Evolutionary conservation across 2,329 filamentous ascomycete species (phyloP), one percentile per base, ranked within the genome.

Genomic region (Penicillium sp.): DNA sequence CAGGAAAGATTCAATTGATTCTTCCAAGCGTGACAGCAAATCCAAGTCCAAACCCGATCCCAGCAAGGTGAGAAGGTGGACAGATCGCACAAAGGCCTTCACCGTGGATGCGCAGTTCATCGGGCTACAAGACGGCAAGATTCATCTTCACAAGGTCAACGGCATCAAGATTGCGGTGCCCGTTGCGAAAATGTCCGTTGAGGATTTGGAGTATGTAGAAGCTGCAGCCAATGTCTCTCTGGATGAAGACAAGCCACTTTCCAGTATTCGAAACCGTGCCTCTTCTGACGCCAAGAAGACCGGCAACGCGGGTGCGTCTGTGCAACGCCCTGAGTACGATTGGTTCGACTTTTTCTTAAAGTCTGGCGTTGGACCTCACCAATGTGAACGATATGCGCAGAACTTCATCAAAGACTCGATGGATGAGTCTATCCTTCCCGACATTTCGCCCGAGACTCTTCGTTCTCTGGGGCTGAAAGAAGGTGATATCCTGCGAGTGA

Each of bases 281-380:
- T 70, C 68, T 44, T 62, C 67, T 44, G 70, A 73, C 10, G 61
- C 63, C 57, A 77, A 80, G 26, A 79, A 73, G 37, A 55, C 48
- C 44, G 55, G 63, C 24, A 58, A 62, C n/a, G 68, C 76, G 26
- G 77, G 74, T 53, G 72, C 70, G 50, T 69, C 72, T 56, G 70
- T 73, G 60, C 77, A 77, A 53, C 68, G 66, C 45, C 68, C 69
- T 10, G 88, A 95, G 48, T 96, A 98, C 72, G 95, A 99, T 73
- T 99, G 95, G 95, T 99, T 99, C 70, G 92, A 97, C 71, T 98
- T 99, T 79, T 99, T 99, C 81, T 79, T 99, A 41, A 87, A 88
- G 61, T 96, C 92, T 72, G 93, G 96, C 47, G 91, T 98, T 66
- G 89, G 92, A 45, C 90, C 93, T 48, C 91, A 96, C 57, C 87